Evolutionary conservation across 2,329 filamentous ascomycete genomes (phyloP), one percentile per base, ranked within the genome.

Genomic region (Monosporascus sp.): DNA sequence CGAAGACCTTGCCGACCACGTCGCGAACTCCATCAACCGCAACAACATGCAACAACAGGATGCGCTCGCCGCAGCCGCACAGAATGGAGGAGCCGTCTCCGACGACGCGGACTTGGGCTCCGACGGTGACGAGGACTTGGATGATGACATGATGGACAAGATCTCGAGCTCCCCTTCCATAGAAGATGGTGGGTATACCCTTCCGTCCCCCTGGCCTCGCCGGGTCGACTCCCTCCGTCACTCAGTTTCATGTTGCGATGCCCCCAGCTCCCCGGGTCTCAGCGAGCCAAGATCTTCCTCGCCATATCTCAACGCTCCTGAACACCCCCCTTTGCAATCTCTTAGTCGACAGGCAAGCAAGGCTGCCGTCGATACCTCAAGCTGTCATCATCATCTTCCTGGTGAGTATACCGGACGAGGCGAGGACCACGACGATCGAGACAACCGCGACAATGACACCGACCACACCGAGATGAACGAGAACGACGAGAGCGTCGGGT

Each of bases 111-210:
- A 90, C 59, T 73, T 83, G 65, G 82, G 87, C 62, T 83, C 83
- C 60, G 84, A 84, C 48, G 86, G 87, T 64, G 88, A 90, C 56
- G 88, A 89, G 62, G 82, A 89, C 64, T 75, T 91, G 70, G 91
- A 95, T 67, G 80, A 97, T 73, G 93, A 97, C 72, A 86, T 96
- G 85, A 91, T 96, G 88, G 94, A 97, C 77, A 94, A 94, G 73
- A 97, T 99, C 61, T 97, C 93, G 66, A 97, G 92, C 73, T 97
- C 93, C 65, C 94, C 94, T 69, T 97, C 93, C 64, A 99, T 99
- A 73, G 91, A 96, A 79, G 93, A 97, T 87, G 93, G 93, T 99
- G 86, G 82, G 91, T 94, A 78, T 76, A 73, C 72, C 74, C 66
- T 71, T 61, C 67, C 69, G 50, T 66, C 57, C 60, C 65, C 64